A percentile compares a stretch with the other conserved stretches of the same genome.
Evolutionary conservation across 371 early-diverging fungal genomes (phyloP).

Genomic region (Vairimorpha necatrix): DNA sequence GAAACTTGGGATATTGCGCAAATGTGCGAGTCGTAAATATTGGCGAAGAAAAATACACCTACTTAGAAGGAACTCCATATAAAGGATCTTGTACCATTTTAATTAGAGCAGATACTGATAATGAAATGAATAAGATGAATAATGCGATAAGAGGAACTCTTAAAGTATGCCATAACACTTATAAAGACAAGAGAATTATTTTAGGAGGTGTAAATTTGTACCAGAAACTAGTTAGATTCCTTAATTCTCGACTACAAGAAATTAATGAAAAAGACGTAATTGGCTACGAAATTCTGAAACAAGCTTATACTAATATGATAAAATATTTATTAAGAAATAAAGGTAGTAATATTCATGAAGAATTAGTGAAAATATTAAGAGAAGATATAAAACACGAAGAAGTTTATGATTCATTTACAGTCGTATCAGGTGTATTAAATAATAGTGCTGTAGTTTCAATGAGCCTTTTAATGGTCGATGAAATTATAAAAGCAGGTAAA

Average conservation of each 20-base stretch:
- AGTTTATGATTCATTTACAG: slow-evolving; percentile 93
- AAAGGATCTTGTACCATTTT: slow-evolving; percentile 81
- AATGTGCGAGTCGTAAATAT: slow-evolving; percentile 86
- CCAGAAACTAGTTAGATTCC: slow-evolving; percentile 66
- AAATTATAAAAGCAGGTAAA: slow-evolving; percentile 85
- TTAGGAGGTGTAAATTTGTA: slow-evolving; percentile 94
- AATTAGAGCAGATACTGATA: slow-evolving; percentile 87
- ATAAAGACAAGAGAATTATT: slow-evolving; percentile 81
- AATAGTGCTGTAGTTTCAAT: slow-evolving; percentile 75
- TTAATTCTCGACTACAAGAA: slow-evolving; percentile 25
- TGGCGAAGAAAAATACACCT: slow-evolving; percentile 98
- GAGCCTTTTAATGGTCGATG: slow-evolving; percentile 94
- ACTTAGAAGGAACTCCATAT: slow-evolving; percentile 82
- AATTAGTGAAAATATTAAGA: slow-evolving; percentile 37
- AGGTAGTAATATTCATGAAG: slow-evolving; percentile 45
- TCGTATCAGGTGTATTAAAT: slow-evolving; percentile 79
- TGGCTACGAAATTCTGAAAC: slow-evolving; percentile 52
- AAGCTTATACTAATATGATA: slow-evolving; percentile 32
- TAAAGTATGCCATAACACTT: slow-evolving; percentile 86
- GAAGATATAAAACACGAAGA: slow-evolving; percentile 69
- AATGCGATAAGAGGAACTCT: slow-evolving; percentile 94
- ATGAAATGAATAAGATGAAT: slow-evolving; percentile 85
- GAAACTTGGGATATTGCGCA: slow-evolving; percentile 84
- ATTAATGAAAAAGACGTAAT: slow-evolving; percentile 29
- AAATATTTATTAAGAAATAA: slow-evolving; percentile 54